Base-by-base conservation (phyloP, 2,329 filamentous ascomycete species). In the Orbilia quercus region DNA sequence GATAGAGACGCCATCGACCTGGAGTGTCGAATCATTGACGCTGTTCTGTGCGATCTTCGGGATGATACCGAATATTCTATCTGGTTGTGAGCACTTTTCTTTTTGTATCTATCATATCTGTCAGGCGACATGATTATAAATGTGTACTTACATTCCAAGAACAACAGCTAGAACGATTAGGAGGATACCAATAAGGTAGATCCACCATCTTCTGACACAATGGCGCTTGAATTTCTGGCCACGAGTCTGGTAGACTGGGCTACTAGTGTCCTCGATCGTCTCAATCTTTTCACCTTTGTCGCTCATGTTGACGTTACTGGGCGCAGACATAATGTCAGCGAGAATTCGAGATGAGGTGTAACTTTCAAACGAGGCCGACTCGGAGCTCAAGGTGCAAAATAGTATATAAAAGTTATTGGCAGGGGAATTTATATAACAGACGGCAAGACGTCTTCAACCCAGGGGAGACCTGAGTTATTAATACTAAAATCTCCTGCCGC, bases 171-270 rank as follows among this genome's bases (percentile, higher is more conserved):
- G 82, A 45, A 84, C 79, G 47, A 87, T 79, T 72, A 83, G 75
- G 65, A 84, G 78, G 57, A 87, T 79, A 14, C 82, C 78, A 67
- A 89, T 80, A 69, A 88, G 79, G 76, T 88, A 83, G 75, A 83
- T 77, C 87, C 87, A 89, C 88, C 87, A 89, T 76, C 85, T 88
- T 76, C 81, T 83, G 77, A 80, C 83, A 79, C 84, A 84, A 78
- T 87, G 85, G 50, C 82, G 80, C 63, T 80, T 80, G 75, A 81
- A 81, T 28, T 79, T 79, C 70, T 81, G 80, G 75, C 80, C 63
- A 20, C 60, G 69, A 23, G 67, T 72, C 6, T 40, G 63, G 14
- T 25, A 14, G n/a, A 22, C 42, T 22, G 57, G 57, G 44, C 42
- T 62, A n/a, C 67, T 51, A 51, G 67, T 53, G 23, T 72, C 55